Evolutionary conservation across 441 rosid species (phyloP).

Genomic region (Brassica balearica): DNA sequence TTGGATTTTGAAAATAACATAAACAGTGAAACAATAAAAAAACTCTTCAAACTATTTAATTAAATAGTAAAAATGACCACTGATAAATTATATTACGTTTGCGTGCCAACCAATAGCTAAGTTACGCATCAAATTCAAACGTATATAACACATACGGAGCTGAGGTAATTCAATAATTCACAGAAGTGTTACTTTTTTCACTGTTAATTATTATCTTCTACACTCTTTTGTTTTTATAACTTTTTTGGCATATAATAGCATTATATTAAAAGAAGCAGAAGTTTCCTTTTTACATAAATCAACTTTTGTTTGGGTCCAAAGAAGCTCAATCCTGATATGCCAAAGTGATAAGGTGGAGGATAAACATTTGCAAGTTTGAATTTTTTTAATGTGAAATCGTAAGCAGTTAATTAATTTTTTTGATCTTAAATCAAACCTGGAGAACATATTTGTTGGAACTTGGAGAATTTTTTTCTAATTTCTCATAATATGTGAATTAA

Average conservation of each 20-base stretch:
- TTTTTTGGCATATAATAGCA: too few species aligned
- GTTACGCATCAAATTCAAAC: background rate
- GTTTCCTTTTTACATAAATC: background rate
- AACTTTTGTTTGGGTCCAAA: background rate
- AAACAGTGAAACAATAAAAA: too few species aligned
- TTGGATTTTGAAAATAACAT: too few species aligned
- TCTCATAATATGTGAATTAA: background rate
- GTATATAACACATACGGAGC: background rate
- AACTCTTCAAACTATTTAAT: too few species aligned
- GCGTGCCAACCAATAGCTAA: too few species aligned
- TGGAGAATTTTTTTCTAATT: background rate
- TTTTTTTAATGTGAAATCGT: background rate
- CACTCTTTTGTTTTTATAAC: too few species aligned
- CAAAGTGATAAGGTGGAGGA: background rate
- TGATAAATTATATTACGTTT: too few species aligned
- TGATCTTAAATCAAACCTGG: background rate
- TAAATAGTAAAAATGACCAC: too few species aligned
- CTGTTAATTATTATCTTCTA: too few species aligned
- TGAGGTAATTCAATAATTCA: too few species aligned
- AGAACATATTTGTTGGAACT: background rate
- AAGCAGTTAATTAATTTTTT: background rate
- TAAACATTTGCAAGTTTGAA: background rate
- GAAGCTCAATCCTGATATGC: background rate
- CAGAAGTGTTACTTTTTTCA: too few species aligned
- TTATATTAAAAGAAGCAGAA: too few species aligned